Base-by-base conservation (phyloP, 371 early-diverging fungal genomes). In the Rhizopus sp. region DNA sequence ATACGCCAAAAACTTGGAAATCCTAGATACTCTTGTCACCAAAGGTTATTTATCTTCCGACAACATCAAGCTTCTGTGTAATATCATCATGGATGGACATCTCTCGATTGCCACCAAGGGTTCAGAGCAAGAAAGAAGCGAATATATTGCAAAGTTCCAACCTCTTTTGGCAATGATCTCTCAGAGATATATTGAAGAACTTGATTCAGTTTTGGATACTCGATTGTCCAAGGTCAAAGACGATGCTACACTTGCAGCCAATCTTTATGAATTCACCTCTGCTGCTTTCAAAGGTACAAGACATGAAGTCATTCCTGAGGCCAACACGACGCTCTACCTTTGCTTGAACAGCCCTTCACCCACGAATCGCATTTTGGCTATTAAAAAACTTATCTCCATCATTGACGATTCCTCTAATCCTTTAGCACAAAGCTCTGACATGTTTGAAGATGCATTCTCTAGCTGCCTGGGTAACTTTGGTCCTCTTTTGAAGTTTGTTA, bases 241-340 rank as follows among this genome's bases (percentile, higher is more conserved):
- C 12, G 55, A 63, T 52, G 65, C 68, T 8, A 49, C 66, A 31
- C 54, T 65, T 7, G 67, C 70, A 41, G 62, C 72, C 42, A 70
- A 68, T 6, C 72, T 89, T 5, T 88, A 86, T 57, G 72, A 83
- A 8, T 84, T 88, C 47, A 73, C 82, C 12, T 69, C 83, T 9
- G 60, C 76, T 50, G 80, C 78, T 15, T 84, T 87, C 70, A 70
- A 80, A 47, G 88, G 87, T 31, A 88, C 89, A 23, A 62, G 81
- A 8, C 84, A 86, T 51, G 80, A 88, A 55, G 68, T 88, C 7
- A 63, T 90, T 29, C 69, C 76, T 60, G 87, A 88, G 49, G 77
- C 85, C 37, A 84, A 83, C 57, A 88, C 91, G 0, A 87, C 89
- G 0, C 64, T 93, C 9, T 89, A 81, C 50, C 78, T 91, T 44